Base-by-base conservation (phyloP, 1,284 basidiomycete genomes). In the Moesziomyces parantarcticus region DNA sequence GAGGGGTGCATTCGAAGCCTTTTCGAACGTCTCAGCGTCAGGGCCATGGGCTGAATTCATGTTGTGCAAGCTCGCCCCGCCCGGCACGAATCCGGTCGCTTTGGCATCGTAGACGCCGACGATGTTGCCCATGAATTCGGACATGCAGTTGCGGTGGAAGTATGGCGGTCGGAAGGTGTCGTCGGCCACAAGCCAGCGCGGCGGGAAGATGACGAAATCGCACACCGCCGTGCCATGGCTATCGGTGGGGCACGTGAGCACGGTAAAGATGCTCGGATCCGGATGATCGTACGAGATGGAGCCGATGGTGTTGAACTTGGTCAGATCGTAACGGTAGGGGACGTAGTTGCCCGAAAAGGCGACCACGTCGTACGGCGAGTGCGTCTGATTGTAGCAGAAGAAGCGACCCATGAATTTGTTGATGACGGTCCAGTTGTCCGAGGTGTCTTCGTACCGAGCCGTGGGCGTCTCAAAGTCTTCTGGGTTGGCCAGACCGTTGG, bases 341-440 rank as follows among this genome's bases (percentile, higher is more conserved):
- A 90, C 87, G 75, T 91, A 91, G 84, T 89, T 90, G 58, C 57
- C 47, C n/a, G 40, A 56, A 88, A 88, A 90, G 0, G 89, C 89
- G 45, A 91, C 90, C 29, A 91, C 90, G 76, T 91, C 90, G 81
- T 90, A 91, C 0, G 90, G 89, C 1, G 89, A 89, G 78, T 90
- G 89, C 46, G 89, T 86, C 74, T 90, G 89, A 49, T 85, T 84
- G 75, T 88, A 89, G 8, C 84, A 80, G 77, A 88, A 89, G 16
- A 89, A 83, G 78, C 88, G 84, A 7, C 89, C 89, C 61, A 86
- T 85, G 23, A 90, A 86, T 81, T 88, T 89, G 76, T 66, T 76
- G n/a, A 58, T 45, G 41, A 63, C 67, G 4, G 51, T 44, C 67
- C 66, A 79, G 18, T 87, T 84, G 16, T 84, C 87, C 67, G 89